Evolutionary conservation across 2,329 filamentous ascomycete species (phyloP).

Genomic region (Zasmidium angulare): DNA sequence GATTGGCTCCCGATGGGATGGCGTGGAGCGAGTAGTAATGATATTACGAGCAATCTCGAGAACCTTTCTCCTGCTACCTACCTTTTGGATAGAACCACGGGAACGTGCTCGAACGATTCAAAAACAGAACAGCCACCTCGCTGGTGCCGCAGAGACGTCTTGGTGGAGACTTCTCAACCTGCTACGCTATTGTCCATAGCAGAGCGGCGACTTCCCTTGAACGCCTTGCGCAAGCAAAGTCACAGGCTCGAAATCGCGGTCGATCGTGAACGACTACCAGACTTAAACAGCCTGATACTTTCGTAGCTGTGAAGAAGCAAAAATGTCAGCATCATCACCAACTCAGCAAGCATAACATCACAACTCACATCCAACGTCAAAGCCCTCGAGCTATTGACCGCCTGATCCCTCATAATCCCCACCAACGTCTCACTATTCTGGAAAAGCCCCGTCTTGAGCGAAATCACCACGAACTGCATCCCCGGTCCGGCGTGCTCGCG

Average conservation of each 20-base stretch:
- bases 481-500: slow-evolving; percentile 89
- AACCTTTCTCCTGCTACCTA: background rate
- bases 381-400: slow-evolving; percentile 85
- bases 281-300: slow-evolving; percentile 18
- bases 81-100: background rate
- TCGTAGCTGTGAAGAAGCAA: slow-evolving; percentile 10
- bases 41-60: background rate
- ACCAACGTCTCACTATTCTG: slow-evolving; percentile 95
- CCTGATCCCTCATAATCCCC: slow-evolving; percentile 92
- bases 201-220: background rate
- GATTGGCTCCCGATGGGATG: background rate
- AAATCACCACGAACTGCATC: slow-evolving; percentile 99
- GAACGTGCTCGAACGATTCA: background rate
- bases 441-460: slow-evolving; percentile 91
- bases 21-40: background rate
- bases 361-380: slow-evolving; percentile 89
- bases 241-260: too few species aligned
- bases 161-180: too few species aligned
- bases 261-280: too few species aligned
- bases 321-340: background rate
- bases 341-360: background rate
- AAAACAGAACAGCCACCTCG: background rate
- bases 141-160: background rate
- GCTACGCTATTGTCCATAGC: too few species aligned
- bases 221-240: background rate